These are phyloP conservation scores for Penicillium sp. DNA, from an alignment of 2,329 filamentous ascomycete genomes.

Conservation along the genomic window DNA sequence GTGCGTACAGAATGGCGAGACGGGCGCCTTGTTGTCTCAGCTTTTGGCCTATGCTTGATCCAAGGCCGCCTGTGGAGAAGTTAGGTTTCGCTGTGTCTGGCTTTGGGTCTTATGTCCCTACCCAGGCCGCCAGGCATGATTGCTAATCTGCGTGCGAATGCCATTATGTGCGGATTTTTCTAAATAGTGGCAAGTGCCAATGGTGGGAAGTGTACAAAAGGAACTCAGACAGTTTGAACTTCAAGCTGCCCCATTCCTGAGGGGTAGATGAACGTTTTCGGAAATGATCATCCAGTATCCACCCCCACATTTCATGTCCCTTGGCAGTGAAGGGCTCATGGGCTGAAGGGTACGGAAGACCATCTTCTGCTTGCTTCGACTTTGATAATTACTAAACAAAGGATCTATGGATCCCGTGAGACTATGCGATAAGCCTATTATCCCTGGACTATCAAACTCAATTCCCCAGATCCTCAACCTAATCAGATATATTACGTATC, in stretches of 20 bases:
- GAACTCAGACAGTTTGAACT: not conserved
- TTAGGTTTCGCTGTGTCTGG: conserved; percentile 4
- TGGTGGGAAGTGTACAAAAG: not conserved
- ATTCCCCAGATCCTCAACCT: too few relatives aligned
- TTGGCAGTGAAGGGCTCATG: not conserved
- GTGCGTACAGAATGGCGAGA: conserved; percentile 50
- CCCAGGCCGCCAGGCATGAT: conserved; percentile 48
- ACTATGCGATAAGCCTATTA: not conserved
- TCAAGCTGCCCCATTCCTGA: not conserved
- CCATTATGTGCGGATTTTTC: conserved; percentile 21
- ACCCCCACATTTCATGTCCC: not conserved
- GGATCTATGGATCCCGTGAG: not conserved
- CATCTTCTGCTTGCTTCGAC: not conserved
- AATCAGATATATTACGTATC: not conserved
- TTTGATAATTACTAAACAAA: not conserved
- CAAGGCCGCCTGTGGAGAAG: conserved; percentile 40
- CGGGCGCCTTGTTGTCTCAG: conserved; percentile 44
- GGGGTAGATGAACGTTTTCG: not conserved
- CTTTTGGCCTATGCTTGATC: conserved; percentile 45
- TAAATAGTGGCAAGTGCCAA: too few relatives aligned
- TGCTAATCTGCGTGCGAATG: conserved; percentile 41
- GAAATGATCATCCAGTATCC: conserved; percentile 2
- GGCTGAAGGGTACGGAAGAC: not conserved
- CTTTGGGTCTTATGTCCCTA: conserved; percentile 21
- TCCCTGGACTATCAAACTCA: not conserved